phyloP scores from a whole-genome alignment of 257 asterid species.

The Buddleja alternifolia region DNA sequence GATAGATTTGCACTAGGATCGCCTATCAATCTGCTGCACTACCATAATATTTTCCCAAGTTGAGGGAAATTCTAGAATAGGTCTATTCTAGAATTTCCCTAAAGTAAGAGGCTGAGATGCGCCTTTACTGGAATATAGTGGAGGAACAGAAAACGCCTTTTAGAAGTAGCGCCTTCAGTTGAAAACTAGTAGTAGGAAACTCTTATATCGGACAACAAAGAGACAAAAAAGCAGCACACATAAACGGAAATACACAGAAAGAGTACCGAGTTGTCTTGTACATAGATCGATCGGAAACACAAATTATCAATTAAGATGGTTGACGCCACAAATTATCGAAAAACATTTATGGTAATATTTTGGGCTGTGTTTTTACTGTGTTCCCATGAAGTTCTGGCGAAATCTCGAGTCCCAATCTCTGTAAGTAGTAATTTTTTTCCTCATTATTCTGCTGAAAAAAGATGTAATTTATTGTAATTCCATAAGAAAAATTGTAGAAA shows the following conservation, averaged over 20 bases:
- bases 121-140: not conserved
- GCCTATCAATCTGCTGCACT: too few species aligned
- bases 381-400: constrained; percentile 53
- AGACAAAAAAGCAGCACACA: constrained; percentile 13
- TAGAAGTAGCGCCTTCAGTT: constrained; percentile 32
- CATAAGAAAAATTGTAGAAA: not conserved
- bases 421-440: constrained; percentile 50
- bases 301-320: constrained; percentile 24
- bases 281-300: constrained; percentile 4
- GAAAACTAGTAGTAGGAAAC: constrained; percentile 5
- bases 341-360: not conserved
- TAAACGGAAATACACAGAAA: too few species aligned
- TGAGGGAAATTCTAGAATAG: too few species aligned
- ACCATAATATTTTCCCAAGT: too few species aligned
- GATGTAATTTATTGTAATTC: constrained; percentile 1
- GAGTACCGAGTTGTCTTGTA: not conserved
- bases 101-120: not conserved
- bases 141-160: too few species aligned
- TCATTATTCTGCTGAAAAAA: not conserved
- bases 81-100: too few species aligned
- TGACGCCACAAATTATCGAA: constrained; percentile 15
- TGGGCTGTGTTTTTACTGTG: constrained; percentile 37
- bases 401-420: constrained; percentile 72
- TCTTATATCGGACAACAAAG: not conserved
- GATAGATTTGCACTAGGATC: too few species aligned